These are phyloP conservation scores for Saccharomyces cerevisiae DNA, from an alignment of 805 yeast species.

Conservation along the genomic window DNA sequence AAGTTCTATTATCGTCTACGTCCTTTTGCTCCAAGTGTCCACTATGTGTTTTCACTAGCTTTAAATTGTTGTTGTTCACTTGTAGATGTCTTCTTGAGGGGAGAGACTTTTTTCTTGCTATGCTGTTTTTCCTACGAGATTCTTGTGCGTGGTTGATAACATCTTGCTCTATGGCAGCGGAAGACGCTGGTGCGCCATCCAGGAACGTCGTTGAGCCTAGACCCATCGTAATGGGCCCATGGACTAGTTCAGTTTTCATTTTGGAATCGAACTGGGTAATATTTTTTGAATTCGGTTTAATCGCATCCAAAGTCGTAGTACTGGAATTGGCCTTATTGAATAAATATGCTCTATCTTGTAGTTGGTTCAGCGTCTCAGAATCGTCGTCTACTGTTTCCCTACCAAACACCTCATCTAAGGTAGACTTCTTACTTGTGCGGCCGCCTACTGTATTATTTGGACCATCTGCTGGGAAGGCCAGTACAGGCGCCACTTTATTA, in stretches of 20 bases:
- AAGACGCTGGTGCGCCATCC: conserved; percentile 91
- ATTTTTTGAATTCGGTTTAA: conserved; percentile 41
- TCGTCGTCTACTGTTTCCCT: conserved; percentile 42
- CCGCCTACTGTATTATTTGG: conserved; percentile 57
- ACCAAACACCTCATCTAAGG: conserved; percentile 74
- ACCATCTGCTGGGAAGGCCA: conserved; percentile 93
- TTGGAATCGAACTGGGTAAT: conserved; percentile 66
- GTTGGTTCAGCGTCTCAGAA: conserved; percentile 29
- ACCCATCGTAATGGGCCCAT: conserved; percentile 82
- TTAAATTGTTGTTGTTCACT: neutral
- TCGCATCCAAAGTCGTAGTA: conserved; percentile 31
- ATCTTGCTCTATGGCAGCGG: conserved; percentile 36
- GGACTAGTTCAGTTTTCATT: conserved; percentile 60
- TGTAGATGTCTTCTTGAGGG: conserved; percentile 41
- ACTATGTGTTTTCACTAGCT: neutral
- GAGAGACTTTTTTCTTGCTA: conserved; percentile 78
- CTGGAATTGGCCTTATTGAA: conserved; percentile 7
- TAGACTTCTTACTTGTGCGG: conserved; percentile 51
- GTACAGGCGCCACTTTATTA: conserved; percentile 73
- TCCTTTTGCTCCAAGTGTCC: neutral
- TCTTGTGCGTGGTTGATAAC: conserved; percentile 28
- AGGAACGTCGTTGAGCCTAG: conserved; percentile 86
- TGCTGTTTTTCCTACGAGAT: conserved; percentile 31
- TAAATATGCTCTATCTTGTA: conserved; percentile 1
- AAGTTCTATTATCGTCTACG: neutral